These are phyloP conservation scores for Boletus patriciae DNA, from an alignment of 768 basidiomycete species.

Conservation along the genomic window DNA sequence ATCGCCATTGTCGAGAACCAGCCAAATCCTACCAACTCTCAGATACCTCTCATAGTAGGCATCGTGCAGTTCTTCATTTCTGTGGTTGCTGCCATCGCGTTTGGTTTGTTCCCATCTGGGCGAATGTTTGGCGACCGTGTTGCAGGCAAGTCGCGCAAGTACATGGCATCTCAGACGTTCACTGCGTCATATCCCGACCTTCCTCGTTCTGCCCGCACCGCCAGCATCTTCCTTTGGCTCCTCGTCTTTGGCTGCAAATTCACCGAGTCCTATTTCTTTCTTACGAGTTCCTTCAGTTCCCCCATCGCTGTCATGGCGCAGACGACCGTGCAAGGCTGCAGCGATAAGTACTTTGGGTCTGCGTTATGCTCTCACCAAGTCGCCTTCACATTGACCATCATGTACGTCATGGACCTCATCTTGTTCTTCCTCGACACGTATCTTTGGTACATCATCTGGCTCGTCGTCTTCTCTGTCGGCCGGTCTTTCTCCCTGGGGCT, in stretches of 20 bases:
- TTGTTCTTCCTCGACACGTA: constrained; percentile 99
- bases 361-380: constrained; percentile 90
- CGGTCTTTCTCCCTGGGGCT: constrained; percentile 91
- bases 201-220: constrained; percentile 66
- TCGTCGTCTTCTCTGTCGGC: constrained; percentile 89
- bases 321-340: constrained; percentile 89
- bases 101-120: constrained; percentile 90
- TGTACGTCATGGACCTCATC: constrained; percentile 98
- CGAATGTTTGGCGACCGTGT: constrained; percentile 99
- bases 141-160: constrained; percentile 95
- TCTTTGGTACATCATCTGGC: constrained; percentile 99
- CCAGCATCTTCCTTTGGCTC: constrained; percentile 86
- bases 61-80: constrained; percentile 95
- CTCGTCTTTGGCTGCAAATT: constrained; percentile 98
- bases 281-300: constrained; percentile 94
- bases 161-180: constrained; percentile 98
- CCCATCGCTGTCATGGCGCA: constrained; percentile 97
- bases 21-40: constrained; percentile 44
- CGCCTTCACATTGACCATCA: constrained; percentile 91
- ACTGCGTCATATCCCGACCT: constrained; percentile 94
- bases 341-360: constrained; percentile 77
- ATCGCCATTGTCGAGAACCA: constrained; percentile 81
- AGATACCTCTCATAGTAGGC: constrained; percentile 86
- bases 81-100: constrained; percentile 75
- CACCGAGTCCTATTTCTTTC: constrained; percentile 95